Evolutionary conservation across 2,329 filamentous ascomycete genomes (phyloP), one percentile per base, ranked within the genome.

Genomic region (Colletotrichum destructivum): DNA sequence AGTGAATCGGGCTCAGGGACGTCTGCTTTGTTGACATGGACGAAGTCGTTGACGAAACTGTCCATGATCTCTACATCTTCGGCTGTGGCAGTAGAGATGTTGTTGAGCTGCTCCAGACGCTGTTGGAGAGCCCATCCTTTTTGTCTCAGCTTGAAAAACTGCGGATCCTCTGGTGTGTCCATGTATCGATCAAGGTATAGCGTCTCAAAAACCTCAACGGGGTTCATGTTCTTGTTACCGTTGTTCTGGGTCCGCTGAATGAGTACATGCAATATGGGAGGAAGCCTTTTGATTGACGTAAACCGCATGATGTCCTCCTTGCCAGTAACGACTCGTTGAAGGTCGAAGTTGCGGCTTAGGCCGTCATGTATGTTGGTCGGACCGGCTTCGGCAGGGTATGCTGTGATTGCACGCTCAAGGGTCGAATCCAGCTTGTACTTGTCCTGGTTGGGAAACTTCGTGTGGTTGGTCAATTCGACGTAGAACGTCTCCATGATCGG

Each of bases 101-200:
- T 56, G 16, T 42, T 66, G 3, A 94, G 78, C 38, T 84, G 82
- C 42, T 85, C 86, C 15, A 96, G 82, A 56, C 90, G 85, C 71
- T 88, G 87, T 73, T 94, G 93, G 81, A 93, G 90, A 56, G 88
- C 87, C 96, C 96, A 98, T 55, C 90, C 90, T 72, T 92, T 85
- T 72, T 91, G 87, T 38, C 94, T 90, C 54, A 89, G 86, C 54
- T 87, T 83, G 79, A 93, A 89, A 2, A 94, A 83, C 1, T 88
- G 83, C 3, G 91, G 89, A 51, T 90, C 86, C 5, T 87, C 85
- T 1, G 87, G 84, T 5, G 89, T 88, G 72, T 94, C 91, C 87
- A 95, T 92, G 80, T 97, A 99, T 38, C 95, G 90, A 81, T 98
- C 96, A 64, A 99, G 86, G 78, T 94, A 97, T 15, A 99, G 87